Evolutionary conservation across 2,329 filamentous ascomycete species (phyloP), one percentile per base, ranked within the genome.

Genomic region (Neoascochyta sp.): DNA sequence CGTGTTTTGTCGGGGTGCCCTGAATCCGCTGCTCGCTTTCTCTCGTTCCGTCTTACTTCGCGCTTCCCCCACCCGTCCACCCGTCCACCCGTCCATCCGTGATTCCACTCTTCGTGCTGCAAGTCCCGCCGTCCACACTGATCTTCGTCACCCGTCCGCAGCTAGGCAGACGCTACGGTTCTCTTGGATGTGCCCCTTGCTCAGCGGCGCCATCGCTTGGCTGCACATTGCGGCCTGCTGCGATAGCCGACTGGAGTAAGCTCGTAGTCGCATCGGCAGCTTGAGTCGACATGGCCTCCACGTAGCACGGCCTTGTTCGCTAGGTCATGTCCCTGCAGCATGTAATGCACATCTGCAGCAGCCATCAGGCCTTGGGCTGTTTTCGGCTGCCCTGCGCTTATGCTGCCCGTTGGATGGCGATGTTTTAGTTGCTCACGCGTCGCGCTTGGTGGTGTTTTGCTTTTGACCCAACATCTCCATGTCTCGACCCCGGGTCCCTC

Each of bases 1-100:
- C 32, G 30, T 22, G 24, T 41, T 43, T 32, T 43, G 42, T 53
- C 44, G 45, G 52, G 50, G 41, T 47, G 39, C 47, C 29, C 27
- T 19, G 28, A 30, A 36, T 32, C 35, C 37, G 46, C 41, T 47
- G 41, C 45, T 46, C 31, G 27, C 26, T 37, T 31, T 40, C 39
- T n/a, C n/a, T n/a, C 37, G 32, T 35, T 33, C 35, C 36, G 33
- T 42, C n/a, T 30, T 25, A 33, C 43, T 37, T 36, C 34, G 34
- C 38, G 33, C 34, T 30, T 36, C 34, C 18, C 16, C 14, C 28
- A 31, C 27, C 28, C 29, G 19, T 18, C 30, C 27, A 23, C 29
- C 15, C 19, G n/a, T n/a, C n/a, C n/a, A n/a, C n/a, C n/a, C n/a
- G n/a, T n/a, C n/a, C n/a, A n/a, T n/a, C n/a, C n/a, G n/a, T n/a